phyloP scores from a whole-genome alignment of 2,329 filamentous ascomycete genomes.

The Cladophialophora immunda region DNA sequence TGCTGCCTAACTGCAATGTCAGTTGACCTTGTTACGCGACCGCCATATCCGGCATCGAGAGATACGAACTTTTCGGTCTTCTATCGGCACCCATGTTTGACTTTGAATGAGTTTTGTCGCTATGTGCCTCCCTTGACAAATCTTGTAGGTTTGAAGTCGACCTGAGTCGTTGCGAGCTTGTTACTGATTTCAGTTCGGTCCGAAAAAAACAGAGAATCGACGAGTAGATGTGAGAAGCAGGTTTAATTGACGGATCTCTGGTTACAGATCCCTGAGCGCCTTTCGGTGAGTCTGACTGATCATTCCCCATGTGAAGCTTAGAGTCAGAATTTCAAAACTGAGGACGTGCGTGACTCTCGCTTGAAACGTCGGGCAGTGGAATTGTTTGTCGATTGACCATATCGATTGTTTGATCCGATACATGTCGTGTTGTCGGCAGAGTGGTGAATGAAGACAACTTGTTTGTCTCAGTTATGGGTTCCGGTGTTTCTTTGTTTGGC shows the following conservation, averaged over 20 bases:
- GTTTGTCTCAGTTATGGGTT: constrained; percentile 12
- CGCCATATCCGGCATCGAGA: background rate
- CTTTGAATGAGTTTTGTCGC: background rate
- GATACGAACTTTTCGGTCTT: background rate
- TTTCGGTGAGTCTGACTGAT: background rate
- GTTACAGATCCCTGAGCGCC: background rate
- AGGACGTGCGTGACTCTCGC: background rate
- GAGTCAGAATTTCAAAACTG: background rate
- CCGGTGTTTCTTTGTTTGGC: constrained; percentile 10
- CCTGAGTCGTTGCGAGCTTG: background rate
- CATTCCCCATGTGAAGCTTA: background rate
- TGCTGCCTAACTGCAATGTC: background rate
- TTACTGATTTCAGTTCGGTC: background rate
- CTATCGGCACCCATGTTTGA: background rate
- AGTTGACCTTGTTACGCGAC: background rate
- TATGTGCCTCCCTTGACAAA: background rate
- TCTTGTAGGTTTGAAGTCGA: background rate
- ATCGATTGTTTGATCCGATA: background rate
- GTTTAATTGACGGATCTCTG: background rate
- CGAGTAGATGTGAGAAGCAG: background rate
- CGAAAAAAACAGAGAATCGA: too few species aligned
- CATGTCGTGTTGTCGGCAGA: background rate
- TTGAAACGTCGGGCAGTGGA: background rate
- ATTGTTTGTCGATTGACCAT: background rate
- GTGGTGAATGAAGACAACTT: background rate